A percentile compares a stretch with the other conserved stretches of the same genome.
Conservation (phyloP, 345 rosid genomes). For the Eucalyptus marginata region DNA sequence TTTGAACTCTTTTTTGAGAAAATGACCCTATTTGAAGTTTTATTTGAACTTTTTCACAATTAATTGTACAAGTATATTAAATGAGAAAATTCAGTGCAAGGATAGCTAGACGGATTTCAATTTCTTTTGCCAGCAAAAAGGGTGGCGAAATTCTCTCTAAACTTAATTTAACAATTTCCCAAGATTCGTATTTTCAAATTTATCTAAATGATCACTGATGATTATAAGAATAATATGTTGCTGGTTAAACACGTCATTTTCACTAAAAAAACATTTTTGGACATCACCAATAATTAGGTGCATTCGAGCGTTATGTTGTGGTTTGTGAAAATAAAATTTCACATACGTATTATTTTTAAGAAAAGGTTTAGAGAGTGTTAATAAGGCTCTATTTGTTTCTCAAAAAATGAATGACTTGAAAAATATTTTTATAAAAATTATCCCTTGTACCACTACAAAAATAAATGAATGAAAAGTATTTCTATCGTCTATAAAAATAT, state of each 20-base stretch:
- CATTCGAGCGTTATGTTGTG: background rate
- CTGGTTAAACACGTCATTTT: background rate
- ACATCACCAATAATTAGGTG: background rate
- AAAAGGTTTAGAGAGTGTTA: background rate
- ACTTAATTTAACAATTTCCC: background rate
- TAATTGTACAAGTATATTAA: background rate
- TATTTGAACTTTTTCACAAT: background rate
- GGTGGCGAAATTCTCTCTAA: background rate
- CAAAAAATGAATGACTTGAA: no score
- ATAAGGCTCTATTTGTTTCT: fast-evolving
- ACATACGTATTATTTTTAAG: background rate
- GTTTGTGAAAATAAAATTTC: background rate
- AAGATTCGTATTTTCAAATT: background rate
- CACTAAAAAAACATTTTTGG: background rate
- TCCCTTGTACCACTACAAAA: no score
- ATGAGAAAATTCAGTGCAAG: background rate
- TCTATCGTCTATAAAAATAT: no score
- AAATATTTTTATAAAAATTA: no score
- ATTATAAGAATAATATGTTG: background rate
- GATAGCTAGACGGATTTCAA: no score
- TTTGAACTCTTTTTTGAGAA: background rate
- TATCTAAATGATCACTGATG: background rate
- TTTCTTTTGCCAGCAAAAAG: background rate
- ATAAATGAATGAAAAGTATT: no score
- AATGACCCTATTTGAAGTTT: background rate